Evolutionary conservation across 2,329 filamentous ascomycete genomes (phyloP).

Genomic region (Hypoxylon sp.): DNA sequence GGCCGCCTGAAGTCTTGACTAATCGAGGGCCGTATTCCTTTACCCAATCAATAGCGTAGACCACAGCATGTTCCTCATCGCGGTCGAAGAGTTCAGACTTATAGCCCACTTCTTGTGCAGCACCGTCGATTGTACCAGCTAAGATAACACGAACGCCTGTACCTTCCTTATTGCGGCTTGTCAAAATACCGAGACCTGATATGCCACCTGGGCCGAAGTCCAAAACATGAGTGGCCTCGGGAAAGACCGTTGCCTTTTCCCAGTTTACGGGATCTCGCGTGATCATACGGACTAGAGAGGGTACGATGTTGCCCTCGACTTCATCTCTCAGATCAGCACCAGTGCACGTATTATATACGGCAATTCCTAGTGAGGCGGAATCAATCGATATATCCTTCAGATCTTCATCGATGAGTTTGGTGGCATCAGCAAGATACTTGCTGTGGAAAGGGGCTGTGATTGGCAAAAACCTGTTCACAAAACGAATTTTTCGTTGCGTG

Average conservation of each 20-base stretch:
- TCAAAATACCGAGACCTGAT: constrained; percentile 94
- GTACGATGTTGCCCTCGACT: constrained; percentile 84
- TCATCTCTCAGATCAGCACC: constrained; percentile 84
- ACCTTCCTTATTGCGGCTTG: constrained; percentile 99
- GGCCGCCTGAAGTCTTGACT: constrained; percentile 88
- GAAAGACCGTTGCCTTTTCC: constrained; percentile 95
- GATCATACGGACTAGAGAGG: constrained; percentile 89
- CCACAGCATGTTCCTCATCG: constrained; percentile 93
- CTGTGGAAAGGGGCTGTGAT: constrained; percentile 99
- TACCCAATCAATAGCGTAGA: constrained; percentile 97
- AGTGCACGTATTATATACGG: constrained; percentile 91
- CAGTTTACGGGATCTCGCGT: constrained; percentile 95
- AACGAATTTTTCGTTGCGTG: constrained; percentile 95
- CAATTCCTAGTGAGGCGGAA: constrained; percentile 80
- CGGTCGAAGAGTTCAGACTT: constrained; percentile 98
- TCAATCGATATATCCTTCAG: constrained; percentile 86
- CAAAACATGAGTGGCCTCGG: constrained; percentile 90
- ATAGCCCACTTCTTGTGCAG: constrained; percentile 92
- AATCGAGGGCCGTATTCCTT: constrained; percentile 96
- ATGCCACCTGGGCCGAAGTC: constrained; percentile 98
- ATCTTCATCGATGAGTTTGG: constrained; percentile 86
- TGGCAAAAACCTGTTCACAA: constrained; percentile 95
- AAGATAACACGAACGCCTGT: constrained; percentile 97
- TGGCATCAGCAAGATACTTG: constrained; percentile 88
- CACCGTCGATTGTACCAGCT: constrained; percentile 92